A percentile compares a stretch with the other conserved stretches of the same genome.
Evolutionary conservation across 176 grass and related monocot species (phyloP).

Genomic region (Elaeis guineensis): DNA sequence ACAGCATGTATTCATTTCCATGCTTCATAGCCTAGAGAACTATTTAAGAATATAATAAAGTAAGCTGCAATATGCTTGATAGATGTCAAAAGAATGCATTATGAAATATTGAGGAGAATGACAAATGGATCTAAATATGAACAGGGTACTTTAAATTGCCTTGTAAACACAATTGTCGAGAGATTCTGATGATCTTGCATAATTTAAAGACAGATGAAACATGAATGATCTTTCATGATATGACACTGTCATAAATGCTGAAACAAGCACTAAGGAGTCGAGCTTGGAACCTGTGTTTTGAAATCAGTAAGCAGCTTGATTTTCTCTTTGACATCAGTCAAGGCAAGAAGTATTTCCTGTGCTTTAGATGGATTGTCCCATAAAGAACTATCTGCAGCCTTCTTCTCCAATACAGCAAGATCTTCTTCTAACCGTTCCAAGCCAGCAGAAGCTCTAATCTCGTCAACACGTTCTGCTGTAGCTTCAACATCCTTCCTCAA

Average conservation of each 20-base stretch:
- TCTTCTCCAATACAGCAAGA: slow-evolving; percentile 53
- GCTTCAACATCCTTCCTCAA: slow-evolving; percentile 87
- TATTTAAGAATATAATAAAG: too few relatives aligned
- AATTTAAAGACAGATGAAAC: too few relatives aligned
- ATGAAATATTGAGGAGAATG: too few relatives aligned
- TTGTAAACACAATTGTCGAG: too few relatives aligned
- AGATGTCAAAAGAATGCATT: too few relatives aligned
- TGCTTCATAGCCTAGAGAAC: too few relatives aligned
- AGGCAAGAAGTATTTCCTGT: slow-evolving; percentile 74
- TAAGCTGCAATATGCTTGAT: too few relatives aligned
- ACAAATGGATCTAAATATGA: too few relatives aligned
- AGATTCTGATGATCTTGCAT: too few relatives aligned
- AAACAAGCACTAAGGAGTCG: not conserved
- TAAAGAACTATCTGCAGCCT: slow-evolving; percentile 59
- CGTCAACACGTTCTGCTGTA: slow-evolving; percentile 42
- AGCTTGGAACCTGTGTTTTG: slow-evolving; percentile 47
- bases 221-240: too few relatives aligned
- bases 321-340: slow-evolving; percentile 86
- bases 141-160: too few relatives aligned
- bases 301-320: slow-evolving; percentile 76
- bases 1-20: too few relatives aligned
- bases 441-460: slow-evolving; percentile 61
- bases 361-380: slow-evolving; percentile 95
- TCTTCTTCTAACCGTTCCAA: slow-evolving; percentile 55
- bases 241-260: not conserved